A percentile compares a stretch with the other conserved stretches of the same genome.
phyloP scores from a whole-genome alignment of 192 early-diverging fungal species.

The Dissophora ornata region DNA sequence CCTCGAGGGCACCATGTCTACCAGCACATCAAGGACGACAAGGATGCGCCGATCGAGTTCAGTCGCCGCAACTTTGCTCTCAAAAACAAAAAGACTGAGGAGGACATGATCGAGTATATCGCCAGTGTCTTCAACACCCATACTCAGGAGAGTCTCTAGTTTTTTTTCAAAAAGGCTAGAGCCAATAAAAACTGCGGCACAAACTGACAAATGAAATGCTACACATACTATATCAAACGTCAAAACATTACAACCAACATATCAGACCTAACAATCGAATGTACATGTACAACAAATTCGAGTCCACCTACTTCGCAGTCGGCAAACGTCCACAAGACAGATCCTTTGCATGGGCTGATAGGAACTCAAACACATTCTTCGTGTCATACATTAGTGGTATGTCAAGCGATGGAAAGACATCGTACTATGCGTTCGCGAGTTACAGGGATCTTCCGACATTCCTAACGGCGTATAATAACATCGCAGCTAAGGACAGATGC shows the following conservation, averaged over 20 bases:
- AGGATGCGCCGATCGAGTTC: constrained; percentile 6
- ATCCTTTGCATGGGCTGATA: constrained; percentile 1
- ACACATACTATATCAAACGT: too few species aligned
- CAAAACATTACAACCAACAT: too few species aligned
- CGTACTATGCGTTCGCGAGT: constrained; percentile 1
- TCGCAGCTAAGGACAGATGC: not conserved
- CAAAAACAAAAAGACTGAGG: too few species aligned
- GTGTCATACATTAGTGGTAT: not conserved
- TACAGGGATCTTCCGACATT: not conserved
- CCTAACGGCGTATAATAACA: not conserved
- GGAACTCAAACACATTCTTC: not conserved
- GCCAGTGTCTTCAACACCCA: too few species aligned
- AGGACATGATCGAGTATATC: too few species aligned
- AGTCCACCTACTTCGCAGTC: not conserved
- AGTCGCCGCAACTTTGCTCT: constrained; percentile 17
- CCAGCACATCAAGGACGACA: constrained; percentile 14
- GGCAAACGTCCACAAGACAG: not conserved
- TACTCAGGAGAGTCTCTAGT: too few species aligned
- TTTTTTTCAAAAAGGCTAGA: too few species aligned
- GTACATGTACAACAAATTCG: constrained; percentile 2
- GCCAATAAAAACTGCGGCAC: too few species aligned
- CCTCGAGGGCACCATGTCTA: not conserved
- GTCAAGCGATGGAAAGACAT: not conserved
- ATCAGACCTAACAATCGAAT: too few species aligned
- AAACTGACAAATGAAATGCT: too few species aligned